phyloP scores from a whole-genome alignment of 1,284 basidiomycete species.

The Pisolithus thermaeus region DNA sequence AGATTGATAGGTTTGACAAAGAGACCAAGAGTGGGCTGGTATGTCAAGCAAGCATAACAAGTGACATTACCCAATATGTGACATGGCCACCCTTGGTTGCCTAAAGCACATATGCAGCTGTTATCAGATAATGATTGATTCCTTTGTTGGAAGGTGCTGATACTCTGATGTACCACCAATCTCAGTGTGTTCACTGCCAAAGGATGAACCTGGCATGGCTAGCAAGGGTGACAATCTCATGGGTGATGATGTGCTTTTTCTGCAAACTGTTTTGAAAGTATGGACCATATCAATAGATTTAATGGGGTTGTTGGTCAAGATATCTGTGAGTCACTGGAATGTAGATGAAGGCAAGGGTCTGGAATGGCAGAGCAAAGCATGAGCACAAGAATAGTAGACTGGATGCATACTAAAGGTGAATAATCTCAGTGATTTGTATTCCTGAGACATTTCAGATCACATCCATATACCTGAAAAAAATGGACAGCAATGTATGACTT shows the following conservation, averaged over 20 bases:
- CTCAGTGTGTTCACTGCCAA: conserved; percentile 13
- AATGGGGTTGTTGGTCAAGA: conserved; percentile 53
- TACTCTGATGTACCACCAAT: conserved; percentile 57
- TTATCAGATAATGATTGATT: conserved; percentile 69
- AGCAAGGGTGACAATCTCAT: conserved; percentile 25
- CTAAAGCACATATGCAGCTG: conserved; percentile 64
- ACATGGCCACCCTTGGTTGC: conserved; percentile 68
- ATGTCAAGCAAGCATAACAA: conserved; percentile 42
- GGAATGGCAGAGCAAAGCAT: conserved; percentile 54
- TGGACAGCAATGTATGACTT: conserved; percentile 41
- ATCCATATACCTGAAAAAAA: not conserved
- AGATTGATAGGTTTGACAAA: conserved; percentile 11
- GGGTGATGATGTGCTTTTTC: conserved; percentile 49
- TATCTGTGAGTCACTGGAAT: conserved; percentile 59
- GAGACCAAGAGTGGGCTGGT: conserved; percentile 16
- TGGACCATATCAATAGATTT: conserved; percentile 55
- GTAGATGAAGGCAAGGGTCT: conserved; percentile 61
- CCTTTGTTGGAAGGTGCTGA: conserved; percentile 58
- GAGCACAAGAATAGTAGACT: conserved; percentile 59
- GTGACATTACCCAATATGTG: conserved; percentile 67
- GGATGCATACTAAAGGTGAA: conserved; percentile 53
- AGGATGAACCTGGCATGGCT: conserved; percentile 14
- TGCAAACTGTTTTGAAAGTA: conserved; percentile 53
- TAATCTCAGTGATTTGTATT: conserved; percentile 51
- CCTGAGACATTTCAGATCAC: conserved; percentile 31